Evolutionary conservation across 139 green algal species (phyloP), one percentile per base, ranked within the genome.

Genomic region (Zygnema circumcarinatum): DNA sequence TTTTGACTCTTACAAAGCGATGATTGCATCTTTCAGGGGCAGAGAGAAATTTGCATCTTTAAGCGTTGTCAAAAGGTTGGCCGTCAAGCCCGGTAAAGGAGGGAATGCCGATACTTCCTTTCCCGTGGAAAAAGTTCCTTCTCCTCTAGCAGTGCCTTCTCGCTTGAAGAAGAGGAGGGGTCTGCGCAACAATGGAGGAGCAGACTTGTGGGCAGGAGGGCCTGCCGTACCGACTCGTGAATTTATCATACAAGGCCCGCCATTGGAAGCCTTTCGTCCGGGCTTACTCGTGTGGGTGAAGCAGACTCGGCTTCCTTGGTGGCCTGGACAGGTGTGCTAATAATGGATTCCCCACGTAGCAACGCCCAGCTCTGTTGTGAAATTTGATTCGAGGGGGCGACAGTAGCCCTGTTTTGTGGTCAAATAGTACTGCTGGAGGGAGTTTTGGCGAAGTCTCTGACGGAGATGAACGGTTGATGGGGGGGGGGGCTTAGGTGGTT

Each of bases 201-300:
- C 41, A 11, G 32, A 83, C 11, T 11, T 39, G 11, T 83, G 76
- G 76, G 76, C 33, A 52, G 47, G 3, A 22, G 32, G 32, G 7
- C 41, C 41, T 81, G 76, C 11, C 40, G 69, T 41, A 78, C 38
- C 38, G 36, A 76, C 7, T 83, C 32, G 32, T n/a, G 41, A 39
- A 39, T 3, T 22, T 29, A 53, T 39, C 75, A 3, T 39, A n/a
- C 11, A 76, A 22, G 76, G 76, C 32, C 76, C 32, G 11, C 76
- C 56, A 3, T 11, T 83, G 7, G 76, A 53, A 38, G 40, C 41
- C 11, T 53, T 39, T 83, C 41, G 40, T 39, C 76, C 76, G 7
- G 7, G 69, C 11, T 16, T 83, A 25, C 52, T 83, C 3, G 76
- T 83, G 52, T 83, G 76, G 76, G 76, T 52, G 38, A 83, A 83